phyloP scores from a whole-genome alignment of 2,329 filamentous ascomycete species.

The Phoma sp. region DNA sequence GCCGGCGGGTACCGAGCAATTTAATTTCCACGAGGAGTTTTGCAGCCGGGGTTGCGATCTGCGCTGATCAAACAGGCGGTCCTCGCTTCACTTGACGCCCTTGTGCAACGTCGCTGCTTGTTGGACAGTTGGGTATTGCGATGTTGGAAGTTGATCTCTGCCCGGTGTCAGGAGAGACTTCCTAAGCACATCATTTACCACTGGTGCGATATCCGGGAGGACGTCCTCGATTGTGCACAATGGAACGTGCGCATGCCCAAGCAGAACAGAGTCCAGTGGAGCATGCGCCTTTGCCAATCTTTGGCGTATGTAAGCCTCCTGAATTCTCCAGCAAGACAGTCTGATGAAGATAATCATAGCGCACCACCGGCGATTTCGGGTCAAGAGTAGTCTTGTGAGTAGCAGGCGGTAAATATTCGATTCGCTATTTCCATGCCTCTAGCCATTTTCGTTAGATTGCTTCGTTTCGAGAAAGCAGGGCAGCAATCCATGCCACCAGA shows the following conservation, averaged over 20 bases:
- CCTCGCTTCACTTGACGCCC: slow-evolving; percentile 12
- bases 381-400: too few species aligned
- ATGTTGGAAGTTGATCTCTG: not conserved
- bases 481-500: slow-evolving; percentile 5
- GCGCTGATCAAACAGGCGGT: slow-evolving; percentile 14
- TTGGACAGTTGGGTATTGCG: not conserved
- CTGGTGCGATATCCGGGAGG: not conserved
- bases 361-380: not conserved
- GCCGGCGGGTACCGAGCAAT: slow-evolving; percentile 8
- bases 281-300: slow-evolving; percentile 1
- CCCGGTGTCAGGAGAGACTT: too few species aligned
- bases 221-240: too few species aligned
- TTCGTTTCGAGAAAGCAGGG: slow-evolving; percentile 6
- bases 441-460: not conserved
- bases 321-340: too few species aligned
- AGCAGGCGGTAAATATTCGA: not conserved
- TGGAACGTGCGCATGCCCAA: too few species aligned
- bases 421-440: not conserved
- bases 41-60: slow-evolving; percentile 8
- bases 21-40: slow-evolving; percentile 17
- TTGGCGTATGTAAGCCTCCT: not conserved
- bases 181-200: not conserved
- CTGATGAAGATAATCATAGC: not conserved
- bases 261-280: not conserved
- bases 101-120: slow-evolving; percentile 1